Percentiles rank a stretch among this genome's conserved stretches.
phyloP scores from a whole-genome alignment of 805 yeast genomes.

The Middelhovenomyces tepae region DNA sequence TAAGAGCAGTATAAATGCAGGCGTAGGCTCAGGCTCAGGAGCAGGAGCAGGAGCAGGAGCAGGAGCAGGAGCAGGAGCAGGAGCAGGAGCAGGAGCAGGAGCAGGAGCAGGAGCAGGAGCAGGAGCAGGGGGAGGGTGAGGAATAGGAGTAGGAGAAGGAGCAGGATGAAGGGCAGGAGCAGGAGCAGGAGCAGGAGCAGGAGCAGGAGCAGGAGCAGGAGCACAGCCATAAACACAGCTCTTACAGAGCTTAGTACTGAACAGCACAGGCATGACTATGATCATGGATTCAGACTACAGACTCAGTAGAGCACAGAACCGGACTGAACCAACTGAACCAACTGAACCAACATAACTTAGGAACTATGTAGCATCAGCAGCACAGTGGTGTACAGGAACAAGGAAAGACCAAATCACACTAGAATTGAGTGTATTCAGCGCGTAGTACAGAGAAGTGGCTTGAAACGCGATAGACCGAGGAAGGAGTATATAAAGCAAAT shows the following conservation, averaged over 20 bases:
- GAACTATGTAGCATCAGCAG: neutral
- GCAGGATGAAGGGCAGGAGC: neutral
- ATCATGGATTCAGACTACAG: constrained; percentile 12
- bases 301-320: constrained; percentile 5
- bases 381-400: no score
- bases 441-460: no score
- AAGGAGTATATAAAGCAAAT: no score
- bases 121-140: neutral
- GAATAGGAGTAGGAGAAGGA: neutral
- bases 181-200: constrained; percentile 1
- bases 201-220: neutral
- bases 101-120: neutral
- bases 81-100: neutral
- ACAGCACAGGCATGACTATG: constrained; percentile 10
- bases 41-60: neutral
- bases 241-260: constrained; percentile 9
- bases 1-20: no score
- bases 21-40: neutral
- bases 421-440: no score
- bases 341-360: neutral
- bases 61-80: neutral
- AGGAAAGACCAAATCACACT: no score
- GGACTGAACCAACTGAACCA: no score
- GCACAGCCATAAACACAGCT: neutral
- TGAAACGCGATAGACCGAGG: no score